Percentiles rank a stretch among this genome's conserved stretches.
phyloP scores from a whole-genome alignment of 1,139 yeast genomes.

The Hansenula sp. region DNA sequence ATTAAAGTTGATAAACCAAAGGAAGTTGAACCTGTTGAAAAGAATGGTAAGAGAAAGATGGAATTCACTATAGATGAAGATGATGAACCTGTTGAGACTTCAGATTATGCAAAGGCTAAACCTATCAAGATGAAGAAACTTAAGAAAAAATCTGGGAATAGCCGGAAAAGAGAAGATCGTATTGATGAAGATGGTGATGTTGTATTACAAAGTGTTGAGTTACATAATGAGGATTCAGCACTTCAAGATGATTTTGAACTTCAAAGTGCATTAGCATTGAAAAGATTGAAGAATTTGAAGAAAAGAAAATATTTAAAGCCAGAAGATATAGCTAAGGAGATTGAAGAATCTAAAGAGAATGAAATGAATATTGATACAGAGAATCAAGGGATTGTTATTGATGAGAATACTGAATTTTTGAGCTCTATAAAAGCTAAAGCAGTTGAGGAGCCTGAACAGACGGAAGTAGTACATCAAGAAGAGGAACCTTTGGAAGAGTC shows the following conservation, averaged over 20 bases:
- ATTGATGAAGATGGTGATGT: constrained; percentile 20
- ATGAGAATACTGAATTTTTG: constrained; percentile 59
- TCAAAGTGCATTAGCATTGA: constrained; percentile 34
- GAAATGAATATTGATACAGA: constrained; percentile 17
- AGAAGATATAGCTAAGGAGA: constrained; percentile 45
- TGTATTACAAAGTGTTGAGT: constrained; percentile 26
- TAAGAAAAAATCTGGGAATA: constrained; percentile 24
- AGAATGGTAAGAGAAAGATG: constrained; percentile 5
- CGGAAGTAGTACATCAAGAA: background rate
- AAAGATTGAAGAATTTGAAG: constrained; percentile 37
- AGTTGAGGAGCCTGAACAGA: constrained; percentile 3
- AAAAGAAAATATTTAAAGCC: constrained; percentile 29
- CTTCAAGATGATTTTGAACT: constrained; percentile 45
- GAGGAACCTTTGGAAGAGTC: constrained; percentile 6
- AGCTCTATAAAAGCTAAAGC: constrained; percentile 28
- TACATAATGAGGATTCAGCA: constrained; percentile 34
- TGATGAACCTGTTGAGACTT: constrained; percentile 19
- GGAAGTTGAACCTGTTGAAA: constrained; percentile 14
- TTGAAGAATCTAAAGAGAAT: constrained; percentile 30
- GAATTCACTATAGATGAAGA: constrained; percentile 15
- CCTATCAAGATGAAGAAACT: constrained; percentile 46
- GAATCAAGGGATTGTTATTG: constrained; percentile 38
- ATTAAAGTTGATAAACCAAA: constrained; percentile 7
- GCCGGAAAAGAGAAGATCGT: background rate
- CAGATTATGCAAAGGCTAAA: constrained; percentile 24